Base-by-base conservation (phyloP, 2,329 filamentous ascomycete genomes). In the Lasiodiplodia citricola region DNA sequence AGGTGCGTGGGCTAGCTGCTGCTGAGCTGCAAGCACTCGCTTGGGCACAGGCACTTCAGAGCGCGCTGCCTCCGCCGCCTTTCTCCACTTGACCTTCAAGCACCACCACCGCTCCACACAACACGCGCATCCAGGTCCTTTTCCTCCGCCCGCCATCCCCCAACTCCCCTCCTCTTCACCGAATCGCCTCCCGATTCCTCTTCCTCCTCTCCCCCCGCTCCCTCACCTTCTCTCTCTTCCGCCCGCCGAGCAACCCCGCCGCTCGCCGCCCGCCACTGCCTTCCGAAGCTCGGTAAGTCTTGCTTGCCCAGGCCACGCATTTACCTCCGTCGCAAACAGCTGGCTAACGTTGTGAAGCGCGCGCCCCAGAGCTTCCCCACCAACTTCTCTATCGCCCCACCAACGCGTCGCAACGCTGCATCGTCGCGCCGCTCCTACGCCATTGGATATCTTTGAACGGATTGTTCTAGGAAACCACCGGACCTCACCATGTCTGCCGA, bases 401-500 rank as follows among this genome's bases (percentile, higher is more conserved):
- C 50, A 51, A 68, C 57, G 55, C 44, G 66, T 63, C 66, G 56
- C 66, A 54, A 35, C 56, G 55, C 56, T 60, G 50, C 50, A 58
- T 63, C 56, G 31, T 23, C 65, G 28, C 55, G 54, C 38, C 35
- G 23, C 28, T 25, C 38, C 62, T 68, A 51, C 57, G 56, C 66
- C 35, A 23, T 55, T 68, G 56, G 66, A 54, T 62, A 52, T 56
- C 56, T 68, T 5, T 54, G 55, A 62, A 47, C 56, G 55, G 44
- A 47, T 56, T 56, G 56, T 68, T 58, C 65, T 58, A 67, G 55
- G 14, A 51, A 67, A 44, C 16, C 64, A 44, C 55, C 66, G 44
- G 44, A 52, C 60, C 60, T 64, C 75, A 80, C 68, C 74, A 82
- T 82, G 80, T 82, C 80, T 73, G 73, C 78, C 72, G 81, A 81